A percentile compares a stretch with the other conserved stretches of the same genome.
These are phyloP conservation scores for Dendrobium chrysotoxum DNA, from an alignment of 106 monocot species.

Conservation along the genomic window DNA sequence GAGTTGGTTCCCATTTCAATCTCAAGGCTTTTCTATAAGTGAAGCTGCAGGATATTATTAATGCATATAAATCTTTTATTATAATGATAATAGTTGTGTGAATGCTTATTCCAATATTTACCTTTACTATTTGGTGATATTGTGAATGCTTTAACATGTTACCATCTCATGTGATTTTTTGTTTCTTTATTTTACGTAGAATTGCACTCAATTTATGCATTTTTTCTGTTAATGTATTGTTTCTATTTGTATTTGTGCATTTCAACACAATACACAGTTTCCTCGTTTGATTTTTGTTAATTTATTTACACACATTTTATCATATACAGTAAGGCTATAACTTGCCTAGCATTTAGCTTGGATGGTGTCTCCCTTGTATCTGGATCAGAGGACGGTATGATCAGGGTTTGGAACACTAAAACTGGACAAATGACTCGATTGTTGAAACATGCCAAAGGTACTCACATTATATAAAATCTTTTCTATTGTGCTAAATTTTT, in stretches of 20 bases:
- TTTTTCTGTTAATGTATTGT: not conserved
- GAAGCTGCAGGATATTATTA: too few relatives aligned
- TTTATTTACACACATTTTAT: not conserved
- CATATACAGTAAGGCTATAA: conserved; percentile 59
- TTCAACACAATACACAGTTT: not conserved
- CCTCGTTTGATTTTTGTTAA: conserved; percentile 2
- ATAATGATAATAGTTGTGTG: not conserved
- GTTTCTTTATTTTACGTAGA: not conserved
- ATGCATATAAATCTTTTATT: not conserved
- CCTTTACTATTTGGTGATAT: not conserved
- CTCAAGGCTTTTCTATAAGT: not conserved
- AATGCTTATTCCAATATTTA: not conserved
- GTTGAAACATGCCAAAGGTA: conserved; percentile 80
- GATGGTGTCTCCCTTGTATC: conserved; percentile 80
- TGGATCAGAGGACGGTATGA: conserved; percentile 80
- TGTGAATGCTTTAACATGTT: not conserved
- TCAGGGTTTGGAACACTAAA: conserved; percentile 76
- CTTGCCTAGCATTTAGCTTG: conserved; percentile 55
- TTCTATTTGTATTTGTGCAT: conserved; percentile 3
- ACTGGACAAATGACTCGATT: conserved; percentile 41
- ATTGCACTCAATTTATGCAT: not conserved
- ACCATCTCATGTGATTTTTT: not conserved
- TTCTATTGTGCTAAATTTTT: not conserved
- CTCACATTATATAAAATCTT: not conserved
- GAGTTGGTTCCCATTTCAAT: not conserved